Evolutionary conservation across 768 basidiomycete species (phyloP).

Genomic region (Kwoniella newhampshirensis): DNA sequence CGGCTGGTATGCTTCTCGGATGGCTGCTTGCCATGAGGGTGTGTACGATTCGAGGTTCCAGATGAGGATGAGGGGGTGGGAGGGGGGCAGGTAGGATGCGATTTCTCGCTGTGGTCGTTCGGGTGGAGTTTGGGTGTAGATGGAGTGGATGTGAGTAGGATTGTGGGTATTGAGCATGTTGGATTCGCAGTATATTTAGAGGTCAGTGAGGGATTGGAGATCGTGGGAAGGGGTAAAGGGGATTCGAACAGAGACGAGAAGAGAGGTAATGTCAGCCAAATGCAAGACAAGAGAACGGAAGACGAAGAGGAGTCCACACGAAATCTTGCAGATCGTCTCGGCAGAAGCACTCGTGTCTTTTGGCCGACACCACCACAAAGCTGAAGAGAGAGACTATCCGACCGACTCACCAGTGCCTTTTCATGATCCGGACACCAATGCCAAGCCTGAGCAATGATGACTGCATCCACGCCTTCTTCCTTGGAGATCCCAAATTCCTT

Average conservation of each 20-base stretch:
- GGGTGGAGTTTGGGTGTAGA: neutral
- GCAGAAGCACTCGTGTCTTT: too few species aligned
- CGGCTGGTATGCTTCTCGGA: constrained; percentile 68
- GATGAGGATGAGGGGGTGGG: constrained; percentile 69
- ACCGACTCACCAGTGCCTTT: constrained; percentile 61
- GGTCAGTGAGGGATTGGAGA: neutral
- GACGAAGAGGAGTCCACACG: too few species aligned
- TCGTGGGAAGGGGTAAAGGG: neutral
- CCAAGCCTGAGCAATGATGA: constrained; percentile 65
- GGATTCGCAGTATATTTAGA: neutral
- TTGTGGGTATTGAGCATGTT: neutral
- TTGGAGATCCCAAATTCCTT: constrained; percentile 8
- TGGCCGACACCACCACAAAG: too few species aligned
- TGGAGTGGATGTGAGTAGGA: neutral
- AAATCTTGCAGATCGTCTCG: too few species aligned
- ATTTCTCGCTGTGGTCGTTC: constrained; percentile 61
- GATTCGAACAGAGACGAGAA: too few species aligned
- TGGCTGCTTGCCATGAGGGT: constrained; percentile 70
- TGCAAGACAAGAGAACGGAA: too few species aligned
- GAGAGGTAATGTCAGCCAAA: too few species aligned
- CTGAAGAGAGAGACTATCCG: too few species aligned
- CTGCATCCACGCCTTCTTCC: constrained; percentile 30
- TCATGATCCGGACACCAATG: constrained; percentile 83
- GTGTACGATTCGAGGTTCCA: constrained; percentile 85
- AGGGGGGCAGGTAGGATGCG: constrained; percentile 72